A percentile compares a stretch with the other conserved stretches of the same genome.
Evolutionary conservation across 768 basidiomycete species (phyloP).

Genomic region (Psilocybe subaeruginosa): DNA sequence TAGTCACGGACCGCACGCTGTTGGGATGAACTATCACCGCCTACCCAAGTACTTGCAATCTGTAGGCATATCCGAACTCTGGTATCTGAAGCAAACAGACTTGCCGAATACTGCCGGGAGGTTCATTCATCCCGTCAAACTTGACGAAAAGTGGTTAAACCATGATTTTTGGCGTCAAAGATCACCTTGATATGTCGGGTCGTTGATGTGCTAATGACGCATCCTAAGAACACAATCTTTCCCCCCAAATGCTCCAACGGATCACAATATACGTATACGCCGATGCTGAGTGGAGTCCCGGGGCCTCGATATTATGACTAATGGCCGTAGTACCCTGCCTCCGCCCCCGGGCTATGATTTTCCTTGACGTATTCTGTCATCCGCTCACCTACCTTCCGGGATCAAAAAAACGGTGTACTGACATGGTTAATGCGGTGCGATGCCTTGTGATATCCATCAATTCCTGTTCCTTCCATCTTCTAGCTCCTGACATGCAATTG

Average conservation of each 20-base stretch:
- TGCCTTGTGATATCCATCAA: constrained; percentile 10
- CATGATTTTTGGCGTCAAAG: constrained; percentile 58
- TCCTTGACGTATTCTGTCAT: constrained; percentile 27
- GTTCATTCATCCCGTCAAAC: constrained; percentile 41
- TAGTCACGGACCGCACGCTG: constrained; percentile 88
- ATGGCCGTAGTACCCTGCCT: constrained; percentile 12
- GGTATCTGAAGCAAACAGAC: constrained; percentile 54
- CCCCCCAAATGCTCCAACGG: constrained; percentile 16
- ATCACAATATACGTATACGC: constrained; percentile 15
- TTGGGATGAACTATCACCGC: constrained; percentile 83
- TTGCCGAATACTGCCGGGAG: constrained; percentile 50
- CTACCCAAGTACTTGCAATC: constrained; percentile 65
- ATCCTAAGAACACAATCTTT: background rate
- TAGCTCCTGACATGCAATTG: constrained; percentile 16
- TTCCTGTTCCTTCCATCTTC: constrained; percentile 10
- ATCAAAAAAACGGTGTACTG: constrained; percentile 1
- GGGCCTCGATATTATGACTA: constrained; percentile 2
- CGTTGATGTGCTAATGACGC: constrained; percentile 11
- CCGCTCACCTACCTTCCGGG: constrained; percentile 2
- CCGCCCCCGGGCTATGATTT: constrained; percentile 8
- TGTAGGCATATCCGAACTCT: constrained; percentile 65
- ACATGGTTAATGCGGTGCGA: constrained; percentile 14
- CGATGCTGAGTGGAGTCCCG: constrained; percentile 8
- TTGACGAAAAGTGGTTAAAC: constrained; percentile 58
- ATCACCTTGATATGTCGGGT: constrained; percentile 18